Base-by-base conservation (phyloP, 164 flowering plant genomes). In the Piper betle region DNA sequence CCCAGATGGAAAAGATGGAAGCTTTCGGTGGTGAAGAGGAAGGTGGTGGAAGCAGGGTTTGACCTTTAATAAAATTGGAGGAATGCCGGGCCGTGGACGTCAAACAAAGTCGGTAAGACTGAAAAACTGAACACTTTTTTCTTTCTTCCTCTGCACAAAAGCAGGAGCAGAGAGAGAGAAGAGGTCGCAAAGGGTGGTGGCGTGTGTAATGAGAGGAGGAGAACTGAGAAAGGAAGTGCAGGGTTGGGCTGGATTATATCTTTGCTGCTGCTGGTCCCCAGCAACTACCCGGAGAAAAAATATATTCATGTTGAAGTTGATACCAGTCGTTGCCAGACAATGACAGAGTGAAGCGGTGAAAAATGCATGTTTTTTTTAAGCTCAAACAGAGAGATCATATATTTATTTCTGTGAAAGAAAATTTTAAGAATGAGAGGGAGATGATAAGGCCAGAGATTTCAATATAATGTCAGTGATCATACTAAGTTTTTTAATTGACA, bases 51-150 rank as follows among this genome's bases (percentile, higher is more conserved):
- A 42, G 16, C 53, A 15, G 20, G 43, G 33, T 25, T 25, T 25
- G 33, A 25, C 33, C 33, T 25, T 25, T 25, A 25, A 25, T 25
- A 25, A 25, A 25, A 25, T 25, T 25, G 33, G 1, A 25, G 33
- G 55, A 59, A 53, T 72, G 76, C 72, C 81, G 75, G 71, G 74
- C 73, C 79, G 70, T 72, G 58, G 71, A 77, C 80, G 83, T 77
- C 78, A 77, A 77, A 73, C 74, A 56, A 67, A 62, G 68, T 64
- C 18, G 67, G 66, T 66, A 25, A 25, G 33, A 25, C 33, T 25
- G 1, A 0, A 25, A 25, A 1, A 25, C 33, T 25, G 1, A 2
- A 1, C 33, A 25, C 33, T 57, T 63, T 67, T 61, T 57, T 25
- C 64, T 50, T 62, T 66, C 56, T 65, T 66, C 63, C 59, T 55